A percentile compares a stretch with the other conserved stretches of the same genome.
These are phyloP conservation scores for Rhododendron vialii DNA, from an alignment of 148 eudicot species.

Conservation along the genomic window DNA sequence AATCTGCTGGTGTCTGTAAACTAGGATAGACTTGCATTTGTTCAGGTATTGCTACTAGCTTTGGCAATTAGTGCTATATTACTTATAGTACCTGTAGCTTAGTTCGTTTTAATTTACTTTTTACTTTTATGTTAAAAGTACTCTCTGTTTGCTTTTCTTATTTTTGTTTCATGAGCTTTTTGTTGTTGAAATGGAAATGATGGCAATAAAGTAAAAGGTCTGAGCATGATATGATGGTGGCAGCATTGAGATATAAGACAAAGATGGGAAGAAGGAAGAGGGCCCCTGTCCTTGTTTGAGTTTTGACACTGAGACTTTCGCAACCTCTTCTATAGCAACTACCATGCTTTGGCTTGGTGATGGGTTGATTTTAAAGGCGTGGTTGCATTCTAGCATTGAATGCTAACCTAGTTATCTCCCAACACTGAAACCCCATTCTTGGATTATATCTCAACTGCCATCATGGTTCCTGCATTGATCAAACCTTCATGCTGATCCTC, in stretches of 20 bases:
- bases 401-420: conserved; percentile 80
- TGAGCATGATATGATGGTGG: conserved; percentile 49
- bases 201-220: conserved; percentile 74
- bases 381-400: conserved; percentile 83
- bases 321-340: conserved; percentile 74
- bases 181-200: conserved; percentile 50
- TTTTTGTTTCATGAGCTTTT: neutral
- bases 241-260: conserved; percentile 10
- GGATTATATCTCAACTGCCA: conserved; percentile 7
- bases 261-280: conserved; percentile 40
- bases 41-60: neutral
- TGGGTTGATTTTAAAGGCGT: conserved; percentile 76
- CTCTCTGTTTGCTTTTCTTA: neutral
- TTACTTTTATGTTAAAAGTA: neutral
- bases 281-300: conserved; percentile 86
- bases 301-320: conserved; percentile 58
- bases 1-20: neutral
- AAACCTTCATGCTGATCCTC: conserved; percentile 54
- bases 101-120: neutral
- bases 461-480: conserved; percentile 47
- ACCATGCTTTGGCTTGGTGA: conserved; percentile 35
- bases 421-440: conserved; percentile 23
- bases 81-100: neutral
- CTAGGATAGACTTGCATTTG: neutral
- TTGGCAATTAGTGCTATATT: neutral